Conservation (phyloP, 1,284 basidiomycete genomes). For the Somion occarium region DNA sequence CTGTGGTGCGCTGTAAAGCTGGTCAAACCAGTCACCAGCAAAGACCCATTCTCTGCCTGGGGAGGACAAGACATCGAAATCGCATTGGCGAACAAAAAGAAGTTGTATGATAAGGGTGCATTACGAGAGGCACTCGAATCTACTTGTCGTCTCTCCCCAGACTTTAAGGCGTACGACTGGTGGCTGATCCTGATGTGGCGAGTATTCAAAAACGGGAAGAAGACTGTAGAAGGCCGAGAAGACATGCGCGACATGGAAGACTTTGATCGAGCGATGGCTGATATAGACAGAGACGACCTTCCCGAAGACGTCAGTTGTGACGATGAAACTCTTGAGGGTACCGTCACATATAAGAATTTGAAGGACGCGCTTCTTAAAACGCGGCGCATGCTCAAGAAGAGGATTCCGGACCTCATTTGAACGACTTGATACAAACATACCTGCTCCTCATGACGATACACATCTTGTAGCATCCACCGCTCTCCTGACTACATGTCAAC, state of each 20-base stretch:
- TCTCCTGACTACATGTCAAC: too few relatives aligned
- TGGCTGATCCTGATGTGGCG: neutral
- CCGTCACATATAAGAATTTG: neutral
- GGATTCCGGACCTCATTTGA: too few relatives aligned
- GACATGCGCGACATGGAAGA: neutral
- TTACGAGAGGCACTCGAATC: neutral
- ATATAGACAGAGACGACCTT: neutral
- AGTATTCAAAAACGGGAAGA: neutral
- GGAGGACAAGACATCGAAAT: too few relatives aligned
- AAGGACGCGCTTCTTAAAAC: neutral
- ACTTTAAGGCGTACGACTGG: neutral
- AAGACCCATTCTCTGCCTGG: neutral
- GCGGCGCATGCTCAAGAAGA: too few relatives aligned
- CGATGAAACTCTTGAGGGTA: neutral
- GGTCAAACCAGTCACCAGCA: neutral
- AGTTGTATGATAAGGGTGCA: neutral
- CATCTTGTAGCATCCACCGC: too few relatives aligned
- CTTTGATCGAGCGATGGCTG: neutral
- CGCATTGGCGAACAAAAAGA: too few relatives aligned
- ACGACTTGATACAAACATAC: too few relatives aligned
- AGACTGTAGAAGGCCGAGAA: neutral
- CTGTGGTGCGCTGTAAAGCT: conserved; percentile 4
- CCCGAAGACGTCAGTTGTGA: neutral
- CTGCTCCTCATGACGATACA: too few relatives aligned
- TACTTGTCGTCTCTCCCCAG: neutral